Base-by-base conservation (phyloP, 805 yeast species). In the Limtongia smithiae region DNA sequence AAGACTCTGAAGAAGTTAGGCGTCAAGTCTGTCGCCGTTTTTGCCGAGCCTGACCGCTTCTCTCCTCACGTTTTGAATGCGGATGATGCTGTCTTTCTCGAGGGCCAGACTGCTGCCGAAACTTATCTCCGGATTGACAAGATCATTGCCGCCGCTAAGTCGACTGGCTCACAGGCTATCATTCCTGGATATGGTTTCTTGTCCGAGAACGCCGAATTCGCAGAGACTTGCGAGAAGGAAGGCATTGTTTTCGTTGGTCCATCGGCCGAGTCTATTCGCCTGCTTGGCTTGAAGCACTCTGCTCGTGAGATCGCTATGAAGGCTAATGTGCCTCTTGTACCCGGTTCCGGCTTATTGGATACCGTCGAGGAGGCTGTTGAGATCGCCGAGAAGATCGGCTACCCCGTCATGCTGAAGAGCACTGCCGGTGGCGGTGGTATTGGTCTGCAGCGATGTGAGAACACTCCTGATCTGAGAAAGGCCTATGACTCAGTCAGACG, bases 341-440 rank as follows among this genome's bases (percentile, higher is more conserved):
- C 98, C n/a, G 98, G 98, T 42, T 85, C 97, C 14, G 94, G 88
- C 7, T 74, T 93, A 58, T 81, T 91, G 32, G 71, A 77, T 1
- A 71, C 79, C 54, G 75, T 90, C 11, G 76, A 76, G 9, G 96
- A 85, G 61, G 97, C 97, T 3, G 72, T 74, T 49, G 75, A 71
- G 52, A 78, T 83, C 55, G 97, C 96, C 14, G 81, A 78, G 15
- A 71, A 77, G 60, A 72, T 91, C 33, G 77, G 74, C 17, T 93
- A 87, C 62, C 97, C 97, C 25, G 80, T 91, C 30, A 91, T 91
- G 97, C 86, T 93, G 43, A 91, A 91, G 69, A 85, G 95, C 22
- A 93, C 98, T 54, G 97, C 97, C 22, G 98, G 98, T 66, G 98
- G 98, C 64, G 98, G 98, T 69, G 98, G 98, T 70, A 91, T 91